These are phyloP conservation scores for Arthrobotrys entomopaga DNA, from an alignment of 2,329 filamentous ascomycete species.

Conservation along the genomic window DNA sequence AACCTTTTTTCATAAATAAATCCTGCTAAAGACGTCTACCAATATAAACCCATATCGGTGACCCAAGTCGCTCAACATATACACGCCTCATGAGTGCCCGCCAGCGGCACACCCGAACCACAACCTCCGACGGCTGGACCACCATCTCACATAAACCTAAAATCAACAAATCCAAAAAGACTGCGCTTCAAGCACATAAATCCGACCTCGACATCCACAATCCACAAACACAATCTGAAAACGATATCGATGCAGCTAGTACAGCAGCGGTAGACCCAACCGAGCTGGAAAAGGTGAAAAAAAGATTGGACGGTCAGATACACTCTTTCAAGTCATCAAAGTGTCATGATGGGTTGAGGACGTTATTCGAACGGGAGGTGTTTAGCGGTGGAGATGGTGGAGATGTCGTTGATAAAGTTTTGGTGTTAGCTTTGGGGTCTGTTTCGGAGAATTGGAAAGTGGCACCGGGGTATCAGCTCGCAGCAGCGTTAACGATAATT, in stretches of 20 bases:
- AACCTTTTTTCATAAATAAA: too few species aligned
- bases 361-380: constrained; percentile 4
- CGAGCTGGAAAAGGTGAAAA: constrained; percentile 23
- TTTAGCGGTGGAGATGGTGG: background rate
- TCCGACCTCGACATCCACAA: constrained; percentile 19
- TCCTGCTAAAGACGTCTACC: too few species aligned
- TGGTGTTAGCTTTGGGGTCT: constrained; percentile 47
- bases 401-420: constrained; percentile 17
- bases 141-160: constrained; percentile 26
- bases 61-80: background rate
- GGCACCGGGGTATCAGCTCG: constrained; percentile 44
- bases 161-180: constrained; percentile 18
- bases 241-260: background rate
- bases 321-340: constrained; percentile 17
- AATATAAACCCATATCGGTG: too few species aligned
- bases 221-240: background rate
- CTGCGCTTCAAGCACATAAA: constrained; percentile 40
- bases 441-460: constrained; percentile 25
- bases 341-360: constrained; percentile 29
- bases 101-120: constrained; percentile 45
- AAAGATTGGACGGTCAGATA: constrained; percentile 36
- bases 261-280: background rate
- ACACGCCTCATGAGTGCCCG: constrained; percentile 44
- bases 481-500: constrained; percentile 32
- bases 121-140: constrained; percentile 48